Conservation (phyloP, 495 filamentous ascomycete species). For the Neurospora africana region DNA sequence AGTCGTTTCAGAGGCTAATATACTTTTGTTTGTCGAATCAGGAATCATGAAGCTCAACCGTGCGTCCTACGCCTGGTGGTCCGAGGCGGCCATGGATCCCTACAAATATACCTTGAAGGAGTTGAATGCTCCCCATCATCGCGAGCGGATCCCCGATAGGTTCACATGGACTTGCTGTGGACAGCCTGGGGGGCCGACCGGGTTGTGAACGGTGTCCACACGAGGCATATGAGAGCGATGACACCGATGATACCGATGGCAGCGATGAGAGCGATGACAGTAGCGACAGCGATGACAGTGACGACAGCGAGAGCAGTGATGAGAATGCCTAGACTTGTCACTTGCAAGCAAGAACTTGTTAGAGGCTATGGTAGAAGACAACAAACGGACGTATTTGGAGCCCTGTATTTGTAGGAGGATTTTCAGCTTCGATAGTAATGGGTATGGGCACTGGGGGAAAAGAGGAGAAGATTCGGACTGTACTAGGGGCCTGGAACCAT, state of each 20-base stretch:
- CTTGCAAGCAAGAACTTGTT: too few relatives aligned
- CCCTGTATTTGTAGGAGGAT: too few relatives aligned
- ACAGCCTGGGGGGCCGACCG: background rate
- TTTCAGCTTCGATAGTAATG: too few relatives aligned
- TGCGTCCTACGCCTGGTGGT: background rate
- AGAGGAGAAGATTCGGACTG: too few relatives aligned
- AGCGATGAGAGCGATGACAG: too few relatives aligned
- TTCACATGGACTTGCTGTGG: background rate
- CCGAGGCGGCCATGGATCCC: background rate
- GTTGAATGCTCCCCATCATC: background rate
- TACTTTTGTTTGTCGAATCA: background rate
- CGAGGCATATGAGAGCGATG: background rate
- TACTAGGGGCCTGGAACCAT: too few relatives aligned
- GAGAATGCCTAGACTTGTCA: too few relatives aligned
- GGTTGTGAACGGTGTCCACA: background rate
- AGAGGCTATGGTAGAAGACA: too few relatives aligned
- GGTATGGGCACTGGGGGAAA: too few relatives aligned
- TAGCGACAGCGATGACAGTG: background rate
- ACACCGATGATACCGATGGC: background rate
- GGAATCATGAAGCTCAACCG: background rate
- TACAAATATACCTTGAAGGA: accelerated
- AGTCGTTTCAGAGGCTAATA: background rate
- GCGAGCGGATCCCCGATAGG: background rate
- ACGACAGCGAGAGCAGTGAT: too few relatives aligned
- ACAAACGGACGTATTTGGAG: too few relatives aligned